Evolutionary conservation across 306 rosid species (phyloP).

Genomic region (Pueraria montana): DNA sequence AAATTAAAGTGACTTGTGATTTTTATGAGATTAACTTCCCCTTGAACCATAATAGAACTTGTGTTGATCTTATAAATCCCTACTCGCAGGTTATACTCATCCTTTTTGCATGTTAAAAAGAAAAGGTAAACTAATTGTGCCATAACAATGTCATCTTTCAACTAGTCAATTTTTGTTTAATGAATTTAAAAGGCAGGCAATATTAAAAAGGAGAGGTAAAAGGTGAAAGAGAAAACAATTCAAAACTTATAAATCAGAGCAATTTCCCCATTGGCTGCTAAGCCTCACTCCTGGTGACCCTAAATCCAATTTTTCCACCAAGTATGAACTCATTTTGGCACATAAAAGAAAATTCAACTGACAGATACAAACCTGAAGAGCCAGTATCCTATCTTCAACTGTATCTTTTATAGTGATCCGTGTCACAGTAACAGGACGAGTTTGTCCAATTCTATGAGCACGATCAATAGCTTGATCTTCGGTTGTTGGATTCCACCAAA

Average conservation of each 20-base stretch:
- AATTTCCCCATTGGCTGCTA: slow-evolving; percentile 20
- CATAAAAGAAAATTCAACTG: slow-evolving; percentile 33
- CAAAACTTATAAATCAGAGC: slow-evolving; percentile 12
- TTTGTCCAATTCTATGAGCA: slow-evolving; percentile 98
- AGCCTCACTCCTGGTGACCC: slow-evolving; percentile 37
- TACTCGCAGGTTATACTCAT: not conserved
- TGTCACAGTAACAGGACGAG: slow-evolving; percentile 95
- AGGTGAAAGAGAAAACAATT: slow-evolving; percentile 15
- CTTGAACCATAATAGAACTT: not conserved
- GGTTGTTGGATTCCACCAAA: slow-evolving; percentile 99
- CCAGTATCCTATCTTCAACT: slow-evolving; percentile 94
- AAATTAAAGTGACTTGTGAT: slow-evolving; percentile 20
- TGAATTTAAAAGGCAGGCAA: not conserved
- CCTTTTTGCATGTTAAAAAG: not conserved
- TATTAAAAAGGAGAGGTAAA: not conserved
- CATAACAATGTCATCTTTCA: not conserved
- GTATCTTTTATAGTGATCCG: slow-evolving; percentile 89
- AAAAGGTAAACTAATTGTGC: not conserved
- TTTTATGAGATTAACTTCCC: not conserved
- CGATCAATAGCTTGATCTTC: slow-evolving; percentile 99
- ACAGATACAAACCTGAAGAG: slow-evolving; percentile 76
- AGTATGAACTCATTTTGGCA: slow-evolving; percentile 16
- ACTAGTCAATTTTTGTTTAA: slow-evolving; percentile 4
- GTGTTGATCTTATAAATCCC: slow-evolving; percentile 11
- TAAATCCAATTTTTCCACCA: slow-evolving; percentile 27